Evolutionary conservation across 2,329 filamentous ascomycete genomes (phyloP), one percentile per base, ranked within the genome.

Genomic region (Colletotrichum somersetense): DNA sequence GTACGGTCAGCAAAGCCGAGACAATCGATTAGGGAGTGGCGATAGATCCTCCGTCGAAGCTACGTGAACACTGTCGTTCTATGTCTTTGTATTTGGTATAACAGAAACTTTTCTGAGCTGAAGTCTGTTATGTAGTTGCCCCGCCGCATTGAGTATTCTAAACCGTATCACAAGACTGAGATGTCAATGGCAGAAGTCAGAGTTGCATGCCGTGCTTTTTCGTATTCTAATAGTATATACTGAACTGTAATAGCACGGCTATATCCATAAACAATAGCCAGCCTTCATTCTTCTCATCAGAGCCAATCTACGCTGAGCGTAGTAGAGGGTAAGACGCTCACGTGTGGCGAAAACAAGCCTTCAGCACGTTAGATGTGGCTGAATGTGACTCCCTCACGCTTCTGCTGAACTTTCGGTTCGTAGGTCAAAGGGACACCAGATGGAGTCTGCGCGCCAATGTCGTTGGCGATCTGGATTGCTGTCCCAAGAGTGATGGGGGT

Each of bases 341-440:
- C 23, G 23, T 3, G 5, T 16, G 6, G 2, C 16, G 12, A 16
- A 16, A 12, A 16, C 23, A 26, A 2, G 5, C 14, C 12, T 52
- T 7, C 5, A 7, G 12, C 1, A 7, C 23, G 12, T 26, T 30
- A 52, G 2, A 7, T 16, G 14, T 52, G 48, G 5, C 5, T 18
- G 23, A 52, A 52, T 8, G 5, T 16, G 6, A 23, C 5, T 7
- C 10, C 5, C 3, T 4, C 18, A 38, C 30, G 53, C n/a, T 38
- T 7, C 14, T 23, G 30, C 5, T 35, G 14, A 7, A 1, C 3
- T 20, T 23, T 35, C 3, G 56, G 6, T 10, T 42, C 23, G 7
- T 57, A 65, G 72, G 61, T 63, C n/a, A 70, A 10, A 3, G 66
- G 64, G 4, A 67, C 52, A 53, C 38, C 57, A 1, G 68, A 12